A percentile compares a stretch with the other conserved stretches of the same genome.
phyloP scores from a whole-genome alignment of 192 early-diverging fungal species.

The Backusella luteola region DNA sequence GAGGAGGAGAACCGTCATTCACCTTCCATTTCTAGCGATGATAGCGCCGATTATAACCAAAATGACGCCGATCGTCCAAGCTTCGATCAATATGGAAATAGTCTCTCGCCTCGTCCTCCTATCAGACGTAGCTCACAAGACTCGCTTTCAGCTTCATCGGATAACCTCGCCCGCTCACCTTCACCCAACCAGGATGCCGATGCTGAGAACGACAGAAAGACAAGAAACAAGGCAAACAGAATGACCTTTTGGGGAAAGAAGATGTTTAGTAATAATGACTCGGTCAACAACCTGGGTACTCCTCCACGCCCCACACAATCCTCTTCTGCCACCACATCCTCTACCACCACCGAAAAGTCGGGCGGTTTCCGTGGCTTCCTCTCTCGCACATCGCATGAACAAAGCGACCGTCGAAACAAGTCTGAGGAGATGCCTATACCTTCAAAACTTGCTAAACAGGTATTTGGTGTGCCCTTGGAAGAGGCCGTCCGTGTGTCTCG shows the following conservation, averaged over 20 bases:
- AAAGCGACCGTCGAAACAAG: slow-evolving; percentile 21
- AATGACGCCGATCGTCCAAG: not conserved
- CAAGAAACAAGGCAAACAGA: slow-evolving; percentile 25
- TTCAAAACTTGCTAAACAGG: slow-evolving; percentile 28
- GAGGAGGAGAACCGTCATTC: not conserved
- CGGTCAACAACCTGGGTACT: not conserved
- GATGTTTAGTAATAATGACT: slow-evolving; percentile 24
- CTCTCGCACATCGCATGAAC: slow-evolving; percentile 17
- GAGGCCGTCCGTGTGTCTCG: slow-evolving; percentile 68
- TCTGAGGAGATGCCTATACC: not conserved
- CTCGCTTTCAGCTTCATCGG: not conserved
- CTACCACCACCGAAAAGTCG: not conserved
- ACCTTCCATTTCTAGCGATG: slow-evolving; percentile 13
- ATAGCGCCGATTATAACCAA: not conserved
- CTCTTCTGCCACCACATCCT: not conserved
- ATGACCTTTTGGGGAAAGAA: slow-evolving; percentile 39
- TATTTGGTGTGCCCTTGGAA: slow-evolving; percentile 90
- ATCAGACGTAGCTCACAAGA: slow-evolving; percentile 4
- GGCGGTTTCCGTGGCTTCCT: slow-evolving; percentile 25
- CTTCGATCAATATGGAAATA: not conserved
- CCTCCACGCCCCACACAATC: slow-evolving; percentile 19
- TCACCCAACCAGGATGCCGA: not conserved
- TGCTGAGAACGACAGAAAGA: slow-evolving; percentile 18
- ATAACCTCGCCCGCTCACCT: not conserved
- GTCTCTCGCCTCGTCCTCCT: not conserved